Base-by-base conservation (phyloP, 768 basidiomycete species). In the Phanerochaete carnosa region DNA sequence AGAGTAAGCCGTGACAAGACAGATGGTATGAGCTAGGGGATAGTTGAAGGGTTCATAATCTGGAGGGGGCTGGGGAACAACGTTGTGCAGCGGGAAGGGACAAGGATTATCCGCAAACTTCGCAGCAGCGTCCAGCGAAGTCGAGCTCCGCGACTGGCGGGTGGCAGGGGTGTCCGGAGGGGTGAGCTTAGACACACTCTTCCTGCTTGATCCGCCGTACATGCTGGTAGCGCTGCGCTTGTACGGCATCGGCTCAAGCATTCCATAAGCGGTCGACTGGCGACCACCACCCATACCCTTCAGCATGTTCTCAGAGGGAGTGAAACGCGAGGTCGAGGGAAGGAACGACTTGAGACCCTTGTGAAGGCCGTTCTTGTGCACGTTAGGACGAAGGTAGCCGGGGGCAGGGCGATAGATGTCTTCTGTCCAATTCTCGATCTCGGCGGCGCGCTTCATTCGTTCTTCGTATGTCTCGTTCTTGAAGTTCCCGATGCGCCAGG, bases 1-100 rank as follows among this genome's bases (percentile, higher is more conserved):
- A 0, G 96, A 97, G 73, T 99, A 99, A 1, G 97, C 97, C 0
- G 97, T 99, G 63, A 99, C 97, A 49, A 98, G 87, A 69, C 94
- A 93, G 66, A 98, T 95, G 4, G 92, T 89, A 74, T 98, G 94
- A 0, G 86, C 90, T 51, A 98, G 86, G 0, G 94, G 95, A 80
- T 92, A 99, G 68, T 93, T 91, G 83, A 96, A 98, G 0, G 97
- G 97, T 72, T 98, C 91, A 64, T 85, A 95, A 68, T 97, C 95
- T 0, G 83, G 79, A 28, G 94, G 82, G 11, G 97, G 97, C 70
- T 99, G 97, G 1, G 92, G 92, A 16, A 98, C 89, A 68, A 98
- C 90, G 67, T 93, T 88, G 62, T 81, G 75, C 35, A 98, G 81
- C 1, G 96, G 96, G 88, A 95, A 98, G 7, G 97, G 96, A 69